Evolutionary conservation across 352 stramenopile genomes (phyloP), one percentile per base, ranked within the genome.

Genomic region (Phytophthora fragariae): DNA sequence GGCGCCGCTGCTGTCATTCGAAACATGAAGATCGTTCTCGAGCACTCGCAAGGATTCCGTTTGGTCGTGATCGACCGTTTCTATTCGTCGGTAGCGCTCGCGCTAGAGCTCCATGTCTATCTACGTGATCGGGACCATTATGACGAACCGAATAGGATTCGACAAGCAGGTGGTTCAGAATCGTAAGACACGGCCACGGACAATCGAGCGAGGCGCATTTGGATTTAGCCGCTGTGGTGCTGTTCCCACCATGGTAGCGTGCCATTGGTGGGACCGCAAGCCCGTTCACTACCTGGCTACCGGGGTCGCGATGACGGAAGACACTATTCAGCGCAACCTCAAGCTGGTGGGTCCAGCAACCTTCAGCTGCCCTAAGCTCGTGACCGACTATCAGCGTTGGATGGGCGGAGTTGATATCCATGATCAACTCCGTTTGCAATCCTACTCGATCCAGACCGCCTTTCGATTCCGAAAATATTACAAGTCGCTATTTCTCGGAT

Each of bases 241-340:
- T 0, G 52, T 78, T 0, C 68, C 71, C 1, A 55, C 24, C 21
- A 71, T 78, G 70, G 47, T 70, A 2, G 53, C 67, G 0, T 57
- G 59, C 17, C 66, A 60, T 9, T 79, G 73, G 77, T 68, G 70
- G 58, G 75, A 81, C 57, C 60, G 61, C 12, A 83, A 85, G 49
- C 71, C 75, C 1, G 72, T 85, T 7, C 64, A 75, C 47, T 77
- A 77, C n/a, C 61, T 82, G 5, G 64, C 58, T 12, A 76, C 71
- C 9, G 72, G 72, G n/a, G 52, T 47, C 3, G 15, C 41, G 0
- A 72, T 72, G 57, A 15, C 59, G 3, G 57, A 72, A 31, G 54
- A 67, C 1, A 27, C 5, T 0, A 70, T 75, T 9, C 21, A 71
- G 1, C 62, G 70, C 1, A 81, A 81, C 19, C 17, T 78, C 5